Conservation (phyloP, 2,329 filamentous ascomycete species). For the Cercospora zeae-maydis region DNA sequence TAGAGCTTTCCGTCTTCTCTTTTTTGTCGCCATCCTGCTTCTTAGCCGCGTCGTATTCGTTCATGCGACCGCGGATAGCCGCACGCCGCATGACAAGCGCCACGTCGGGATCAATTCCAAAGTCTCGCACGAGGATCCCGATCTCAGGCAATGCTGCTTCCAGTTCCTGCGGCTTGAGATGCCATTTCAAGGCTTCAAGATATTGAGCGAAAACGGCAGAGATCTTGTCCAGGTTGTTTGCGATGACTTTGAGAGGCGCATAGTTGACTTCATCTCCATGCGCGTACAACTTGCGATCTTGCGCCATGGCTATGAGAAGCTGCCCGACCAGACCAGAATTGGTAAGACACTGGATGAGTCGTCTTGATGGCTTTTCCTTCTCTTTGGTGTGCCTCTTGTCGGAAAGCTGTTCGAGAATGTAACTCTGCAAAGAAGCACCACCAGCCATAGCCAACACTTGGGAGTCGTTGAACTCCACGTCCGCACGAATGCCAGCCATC, state of each 20-base stretch:
- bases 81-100: conserved; percentile 80
- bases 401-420: conserved; percentile 73
- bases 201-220: conserved; percentile 83
- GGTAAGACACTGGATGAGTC: conserved; percentile 74
- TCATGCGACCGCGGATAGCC: conserved; percentile 66
- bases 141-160: conserved; percentile 74
- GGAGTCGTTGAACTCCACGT: conserved; percentile 80
- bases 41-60: conserved; percentile 40
- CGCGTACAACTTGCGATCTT: conserved; percentile 83
- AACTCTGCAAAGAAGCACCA: conserved; percentile 71
- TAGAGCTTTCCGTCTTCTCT: conserved; percentile 22
- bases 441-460: conserved; percentile 87
- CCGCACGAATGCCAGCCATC: conserved; percentile 90
- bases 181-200: conserved; percentile 80
- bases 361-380: conserved; percentile 62
- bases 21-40: conserved; percentile 35
- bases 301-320: conserved; percentile 83
- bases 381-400: conserved; percentile 69
- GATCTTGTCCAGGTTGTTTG: conserved; percentile 84
- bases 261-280: conserved; percentile 68
- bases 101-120: conserved; percentile 72
- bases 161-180: conserved; percentile 71
- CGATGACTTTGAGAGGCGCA: conserved; percentile 82
- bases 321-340: conserved; percentile 75
- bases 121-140: conserved; percentile 68